Evolutionary conservation across 2,329 filamentous ascomycete genomes (phyloP), one percentile per base, ranked within the genome.

Genomic region (Stagonosporopsis chrysanthemi): DNA sequence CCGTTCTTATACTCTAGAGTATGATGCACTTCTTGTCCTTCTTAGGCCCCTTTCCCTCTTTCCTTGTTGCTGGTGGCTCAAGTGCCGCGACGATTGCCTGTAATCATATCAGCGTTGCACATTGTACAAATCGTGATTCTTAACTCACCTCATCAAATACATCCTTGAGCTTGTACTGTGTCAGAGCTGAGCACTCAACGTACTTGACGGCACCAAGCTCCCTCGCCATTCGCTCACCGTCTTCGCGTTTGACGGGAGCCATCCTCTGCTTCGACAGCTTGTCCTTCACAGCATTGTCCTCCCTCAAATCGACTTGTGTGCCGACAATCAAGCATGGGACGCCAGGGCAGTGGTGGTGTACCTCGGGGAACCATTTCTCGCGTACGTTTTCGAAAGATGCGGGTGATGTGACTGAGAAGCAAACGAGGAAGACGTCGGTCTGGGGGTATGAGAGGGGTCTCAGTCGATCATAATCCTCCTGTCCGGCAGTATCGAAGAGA

Each of bases 301-400:
- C 92, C 73, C 95, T 85, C 79, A 99, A 83, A 88, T 99, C 95
- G 62, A 94, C 93, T 81, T 99, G 95, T 23, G 95, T 99, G 70
- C 95, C 95, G 60, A 99, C 95, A 67, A 99, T 97, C 65, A 99
- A 84, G 84, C 95, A 98, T 50, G 95, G 95, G 35, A 99, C 95
- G 64, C 95, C 95, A 17, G 95, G 95, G 77, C 95, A 99, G 81
- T 99, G 95, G 80, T 99, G 95, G 78, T 96, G 93, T 40, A 99
- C 95, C 80, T 99, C 95, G 42, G 95, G 95, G 72, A 97, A 97
- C 94, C 93, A 97, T 80, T 97, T 97, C 84, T 97, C 94, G 72
- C 93, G 89, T 48, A 98, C 95, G 89, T 99, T 99, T 78, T 99
- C 95, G 78, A 99, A 99, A 7, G 93, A 97, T 38, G 95, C 93